Evolutionary conservation across 371 early-diverging fungal species (phyloP).

Genomic region (Mortierella polycephala): DNA sequence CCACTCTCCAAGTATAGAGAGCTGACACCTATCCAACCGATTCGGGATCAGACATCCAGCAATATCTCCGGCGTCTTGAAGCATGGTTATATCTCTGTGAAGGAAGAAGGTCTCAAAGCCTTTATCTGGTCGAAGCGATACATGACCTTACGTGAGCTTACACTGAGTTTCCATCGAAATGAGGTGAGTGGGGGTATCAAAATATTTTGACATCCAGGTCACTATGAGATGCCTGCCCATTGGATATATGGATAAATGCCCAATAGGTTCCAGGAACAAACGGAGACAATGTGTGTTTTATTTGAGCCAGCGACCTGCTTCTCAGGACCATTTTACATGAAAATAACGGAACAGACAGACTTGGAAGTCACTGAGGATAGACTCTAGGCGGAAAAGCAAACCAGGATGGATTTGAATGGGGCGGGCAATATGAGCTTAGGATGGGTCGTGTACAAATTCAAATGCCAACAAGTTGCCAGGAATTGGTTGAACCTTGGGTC

Average conservation of each 20-base stretch:
- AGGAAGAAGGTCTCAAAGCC: slow-evolving; percentile 87
- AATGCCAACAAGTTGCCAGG: no score
- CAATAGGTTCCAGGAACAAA: no score
- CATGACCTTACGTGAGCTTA: slow-evolving; percentile 88
- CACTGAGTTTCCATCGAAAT: slow-evolving; percentile 92
- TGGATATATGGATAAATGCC: not conserved
- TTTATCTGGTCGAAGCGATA: slow-evolving; percentile 96
- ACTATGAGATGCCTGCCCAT: no score
- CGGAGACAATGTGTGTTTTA: not conserved
- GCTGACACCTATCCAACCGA: slow-evolving; percentile 45
- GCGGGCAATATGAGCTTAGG: no score
- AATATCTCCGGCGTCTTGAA: slow-evolving; percentile 67
- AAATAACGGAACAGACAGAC: no score
- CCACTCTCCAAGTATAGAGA: slow-evolving; percentile 44
- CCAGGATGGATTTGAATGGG: no score
- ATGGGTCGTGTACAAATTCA: no score
- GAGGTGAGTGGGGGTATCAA: slow-evolving; percentile 60
- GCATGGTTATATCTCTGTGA: slow-evolving; percentile 84
- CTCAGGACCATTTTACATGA: not conserved
- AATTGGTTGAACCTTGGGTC: no score
- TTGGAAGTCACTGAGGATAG: not conserved
- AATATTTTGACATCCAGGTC: no score
- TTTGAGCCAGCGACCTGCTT: not conserved
- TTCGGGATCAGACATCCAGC: slow-evolving; percentile 29
- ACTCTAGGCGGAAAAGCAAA: no score